Evolutionary conservation across 2,329 filamentous ascomycete genomes (phyloP), one percentile per base, ranked within the genome.

Genomic region (Calonectria montana): DNA sequence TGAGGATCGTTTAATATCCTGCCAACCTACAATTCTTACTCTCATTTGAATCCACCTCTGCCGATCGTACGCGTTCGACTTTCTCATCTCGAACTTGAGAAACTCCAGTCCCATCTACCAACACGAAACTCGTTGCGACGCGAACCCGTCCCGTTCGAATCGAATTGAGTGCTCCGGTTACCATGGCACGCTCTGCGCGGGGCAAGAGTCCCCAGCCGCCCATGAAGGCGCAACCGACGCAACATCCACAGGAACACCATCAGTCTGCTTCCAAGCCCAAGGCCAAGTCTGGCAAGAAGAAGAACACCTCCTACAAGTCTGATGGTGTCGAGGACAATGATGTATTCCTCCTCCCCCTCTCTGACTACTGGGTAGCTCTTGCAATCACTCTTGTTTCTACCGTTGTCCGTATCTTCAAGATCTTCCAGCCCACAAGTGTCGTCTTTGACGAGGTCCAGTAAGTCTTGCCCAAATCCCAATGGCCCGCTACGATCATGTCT

Each of bases 381-480:
- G 85, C 89, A 63, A 84, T 98, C 76, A 97, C 95, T 64, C 77
- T 95, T 21, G 79, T 98, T 74, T 94, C 94, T 63, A 89, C 93
- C 67, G 86, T 92, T 76, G 94, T 99, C 76, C 94, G 97, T 75
- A 86, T 98, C 75, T 99, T 97, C 88, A 92, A 95, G 81, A 98
- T 99, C 86, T 98, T 97, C 83, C 95, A 98, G 83, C 97, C 97
- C 69, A 93, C 92, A 80, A 98, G 96, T 80, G 97, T 99, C 73
- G 97, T 99, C 77, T 99, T 99, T 83, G 97, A 99, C 84, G 97
- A 99, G 87, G 97, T 99, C 83, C 97, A 99, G 95, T 98, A 91
- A 83, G 95, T 92, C 31, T 45, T 59, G 23, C 35, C 15, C 13
- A 27, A 31, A 23, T n/a, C 8, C 37, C 29, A 9, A 29, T 25